These are phyloP conservation scores for Quercus suber DNA, from an alignment of 306 rosid genomes.

Conservation along the genomic window DNA sequence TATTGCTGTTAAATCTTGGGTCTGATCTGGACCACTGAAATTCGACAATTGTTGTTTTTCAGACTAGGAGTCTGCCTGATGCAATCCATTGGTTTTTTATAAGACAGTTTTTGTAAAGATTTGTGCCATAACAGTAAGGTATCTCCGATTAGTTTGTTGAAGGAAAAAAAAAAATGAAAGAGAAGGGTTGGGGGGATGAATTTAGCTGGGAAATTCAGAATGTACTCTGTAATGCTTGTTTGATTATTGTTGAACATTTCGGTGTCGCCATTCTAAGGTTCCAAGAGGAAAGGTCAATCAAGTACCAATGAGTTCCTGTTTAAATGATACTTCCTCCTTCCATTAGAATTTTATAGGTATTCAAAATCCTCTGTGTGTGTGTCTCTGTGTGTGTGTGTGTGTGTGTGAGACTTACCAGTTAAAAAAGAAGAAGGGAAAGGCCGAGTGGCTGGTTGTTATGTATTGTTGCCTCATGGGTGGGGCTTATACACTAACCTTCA, in stretches of 20 bases:
- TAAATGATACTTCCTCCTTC: no score
- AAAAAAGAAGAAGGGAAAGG: neutral
- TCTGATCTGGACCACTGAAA: no score
- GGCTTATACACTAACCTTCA: neutral
- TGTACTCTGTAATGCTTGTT: neutral
- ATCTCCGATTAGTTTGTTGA: no score
- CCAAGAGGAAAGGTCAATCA: neutral
- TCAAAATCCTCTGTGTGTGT: no score
- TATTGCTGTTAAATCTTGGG: no score
- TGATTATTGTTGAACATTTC: neutral
- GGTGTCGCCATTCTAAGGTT: neutral
- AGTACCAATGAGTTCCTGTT: no score
- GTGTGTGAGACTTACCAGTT: rapidly evolving
- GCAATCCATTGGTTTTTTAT: neutral
- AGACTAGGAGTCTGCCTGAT: no score
- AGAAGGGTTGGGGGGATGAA: neutral
- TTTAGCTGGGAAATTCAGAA: neutral
- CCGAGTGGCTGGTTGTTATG: neutral
- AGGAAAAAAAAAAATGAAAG: no score
- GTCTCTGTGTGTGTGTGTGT: no score
- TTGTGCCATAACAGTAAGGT: neutral
- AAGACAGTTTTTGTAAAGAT: neutral
- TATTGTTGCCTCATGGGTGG: neutral
- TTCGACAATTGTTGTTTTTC: no score
- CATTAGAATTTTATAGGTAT: no score